A percentile compares a stretch with the other conserved stretches of the same genome.
These are phyloP conservation scores for Gypsophila paniculata DNA, from an alignment of 179 eudicot species.

Conservation along the genomic window DNA sequence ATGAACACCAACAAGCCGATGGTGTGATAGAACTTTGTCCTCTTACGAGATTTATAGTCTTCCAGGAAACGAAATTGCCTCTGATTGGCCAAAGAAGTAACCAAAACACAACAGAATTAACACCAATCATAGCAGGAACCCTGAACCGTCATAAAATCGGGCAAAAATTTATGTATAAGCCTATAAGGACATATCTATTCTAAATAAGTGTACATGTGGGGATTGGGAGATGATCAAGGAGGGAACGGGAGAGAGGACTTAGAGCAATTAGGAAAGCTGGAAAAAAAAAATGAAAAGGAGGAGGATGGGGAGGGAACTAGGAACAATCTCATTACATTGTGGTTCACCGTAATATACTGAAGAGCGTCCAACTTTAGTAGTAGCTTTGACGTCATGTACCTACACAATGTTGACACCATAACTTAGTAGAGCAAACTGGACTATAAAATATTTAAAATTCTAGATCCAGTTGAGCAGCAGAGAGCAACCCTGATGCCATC, in stretches of 20 bases:
- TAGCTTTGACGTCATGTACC: slow-evolving; percentile 84
- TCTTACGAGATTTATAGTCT: slow-evolving; percentile 61
- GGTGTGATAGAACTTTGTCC: slow-evolving; percentile 75
- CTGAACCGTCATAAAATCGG: not conserved
- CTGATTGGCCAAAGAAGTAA: slow-evolving; percentile 37
- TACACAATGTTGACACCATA: slow-evolving; percentile 30
- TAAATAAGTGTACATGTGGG: not conserved
- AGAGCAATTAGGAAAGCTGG: not conserved
- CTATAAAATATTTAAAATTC: not conserved
- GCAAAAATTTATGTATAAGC: not conserved
- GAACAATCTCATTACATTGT: slow-evolving; percentile 50
- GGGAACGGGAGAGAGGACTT: not conserved
- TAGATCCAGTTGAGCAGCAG: slow-evolving; percentile 7
- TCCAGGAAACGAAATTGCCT: slow-evolving; percentile 70
- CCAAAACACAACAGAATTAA: slow-evolving; percentile 2
- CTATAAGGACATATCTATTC: not conserved
- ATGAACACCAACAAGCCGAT: slow-evolving; percentile 70
- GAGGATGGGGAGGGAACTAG: not conserved
- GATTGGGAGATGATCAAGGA: not conserved
- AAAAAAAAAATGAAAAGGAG: not conserved
- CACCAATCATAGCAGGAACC: slow-evolving; percentile 4
- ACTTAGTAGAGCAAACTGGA: slow-evolving; percentile 7
- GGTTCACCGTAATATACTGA: slow-evolving; percentile 63
- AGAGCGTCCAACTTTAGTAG: slow-evolving; percentile 81
- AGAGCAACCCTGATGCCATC: slow-evolving; percentile 83